Evolutionary conservation across 1,139 yeast species (phyloP).

Genomic region (Nadsonia starkeyi-henricii): DNA sequence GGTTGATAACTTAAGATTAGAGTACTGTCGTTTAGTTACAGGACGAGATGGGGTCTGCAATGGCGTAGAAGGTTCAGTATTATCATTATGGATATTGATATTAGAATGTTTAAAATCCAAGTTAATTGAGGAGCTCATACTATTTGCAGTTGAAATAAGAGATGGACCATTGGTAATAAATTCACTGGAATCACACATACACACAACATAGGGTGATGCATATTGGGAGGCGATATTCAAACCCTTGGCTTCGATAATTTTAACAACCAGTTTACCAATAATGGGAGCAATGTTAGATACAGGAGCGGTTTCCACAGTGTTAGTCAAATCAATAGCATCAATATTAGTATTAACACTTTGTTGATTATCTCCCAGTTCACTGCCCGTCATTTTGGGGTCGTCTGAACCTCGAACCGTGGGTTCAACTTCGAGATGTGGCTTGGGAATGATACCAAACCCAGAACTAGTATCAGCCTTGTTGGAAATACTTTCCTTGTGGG

Average conservation of each 20-base stretch:
- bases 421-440: no score
- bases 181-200: conserved; percentile 87
- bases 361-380: neutral
- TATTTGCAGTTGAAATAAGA: conserved; percentile 10
- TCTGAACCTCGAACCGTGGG: no score
- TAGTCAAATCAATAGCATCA: neutral
- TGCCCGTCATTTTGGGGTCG: neutral
- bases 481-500: neutral
- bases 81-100: neutral
- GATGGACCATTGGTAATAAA: conserved; percentile 57
- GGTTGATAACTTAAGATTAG: conserved; percentile 9
- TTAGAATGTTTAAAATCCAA: conserved; percentile 7
- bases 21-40: conserved; percentile 7
- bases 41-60: conserved; percentile 1
- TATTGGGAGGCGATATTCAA: conserved; percentile 38
- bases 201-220: conserved; percentile 79
- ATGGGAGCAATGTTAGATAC: conserved; percentile 4
- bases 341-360: neutral
- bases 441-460: no score
- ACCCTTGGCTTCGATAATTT: conserved; percentile 66
- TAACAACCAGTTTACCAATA: conserved; percentile 62
- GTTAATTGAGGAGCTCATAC: conserved; percentile 4
- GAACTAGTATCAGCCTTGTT: neutral
- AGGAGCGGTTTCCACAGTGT: neutral
- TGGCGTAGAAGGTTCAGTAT: neutral